Conservation (phyloP, 2,329 filamentous ascomycete species). For the Penicillium hesseltinei region DNA sequence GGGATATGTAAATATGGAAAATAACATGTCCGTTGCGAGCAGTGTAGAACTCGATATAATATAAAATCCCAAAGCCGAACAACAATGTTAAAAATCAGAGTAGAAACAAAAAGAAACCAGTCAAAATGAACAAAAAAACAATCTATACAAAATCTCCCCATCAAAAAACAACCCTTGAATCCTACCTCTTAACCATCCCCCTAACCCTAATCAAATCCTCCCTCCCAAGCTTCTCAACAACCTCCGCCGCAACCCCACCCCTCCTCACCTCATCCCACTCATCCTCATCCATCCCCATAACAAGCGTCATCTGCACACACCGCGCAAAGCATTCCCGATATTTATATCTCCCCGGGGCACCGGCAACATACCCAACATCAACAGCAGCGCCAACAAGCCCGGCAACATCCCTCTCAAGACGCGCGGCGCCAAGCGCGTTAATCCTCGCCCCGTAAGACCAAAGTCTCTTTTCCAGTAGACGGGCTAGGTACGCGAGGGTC, state of each 20-base stretch:
- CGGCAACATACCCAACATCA: slow-evolving; percentile 36
- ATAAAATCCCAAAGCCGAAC: neutral
- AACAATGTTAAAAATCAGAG: neutral
- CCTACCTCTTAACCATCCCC: slow-evolving; percentile 57
- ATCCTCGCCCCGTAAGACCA: slow-evolving; percentile 76
- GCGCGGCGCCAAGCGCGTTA: slow-evolving; percentile 76
- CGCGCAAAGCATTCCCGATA: slow-evolving; percentile 74
- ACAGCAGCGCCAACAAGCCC: slow-evolving; percentile 61
- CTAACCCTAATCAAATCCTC: slow-evolving; percentile 74
- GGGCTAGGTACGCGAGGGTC: slow-evolving; percentile 71
- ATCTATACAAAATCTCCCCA: neutral
- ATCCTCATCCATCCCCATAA: slow-evolving; percentile 93
- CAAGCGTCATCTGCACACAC: slow-evolving; percentile 76
- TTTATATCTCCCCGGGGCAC: slow-evolving; percentile 59
- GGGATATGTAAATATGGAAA: neutral
- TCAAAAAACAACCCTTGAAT: too few relatives aligned
- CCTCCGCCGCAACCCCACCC: slow-evolving; percentile 47
- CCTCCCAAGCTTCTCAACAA: slow-evolving; percentile 63
- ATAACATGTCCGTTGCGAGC: neutral
- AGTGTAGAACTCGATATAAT: too few relatives aligned
- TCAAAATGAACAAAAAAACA: neutral
- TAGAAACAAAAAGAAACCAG: neutral
- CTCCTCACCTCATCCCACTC: slow-evolving; percentile 79
- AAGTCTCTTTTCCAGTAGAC: slow-evolving; percentile 81
- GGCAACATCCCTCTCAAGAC: slow-evolving; percentile 79